Evolutionary conservation across 495 filamentous ascomycete species (phyloP), one percentile per base, ranked within the genome.

Genomic region (Poronia punctata): DNA sequence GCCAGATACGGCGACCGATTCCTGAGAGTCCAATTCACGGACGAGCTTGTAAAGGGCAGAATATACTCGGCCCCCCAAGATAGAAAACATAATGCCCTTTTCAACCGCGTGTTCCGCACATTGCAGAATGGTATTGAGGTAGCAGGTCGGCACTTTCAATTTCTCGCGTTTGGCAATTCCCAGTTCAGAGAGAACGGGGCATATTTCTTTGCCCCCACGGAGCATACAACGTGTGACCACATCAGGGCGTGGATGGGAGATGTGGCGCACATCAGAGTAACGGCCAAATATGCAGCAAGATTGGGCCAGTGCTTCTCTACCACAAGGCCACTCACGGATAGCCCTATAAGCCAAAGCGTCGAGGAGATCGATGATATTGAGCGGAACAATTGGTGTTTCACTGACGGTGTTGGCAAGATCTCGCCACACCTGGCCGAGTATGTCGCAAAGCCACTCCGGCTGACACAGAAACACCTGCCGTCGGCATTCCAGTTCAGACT

Each of bases 221-320:
- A 76, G 2, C 54, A 72, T 40, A 39, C 86, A 5, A 78, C 74
- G 1, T 84, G 84, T 23, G 71, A 76, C 14, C 66, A 78, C 36
- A 97, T 99, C 38, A 82, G 90, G n/a, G 51, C 64, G 4, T 88
- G 86, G 85, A 96, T 97, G 88, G 92, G 93, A 2, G 62, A 80
- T 9, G 93, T 98, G 54, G 69, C 61, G 16, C 69, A 86, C 35
- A 95, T 95, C 49, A 71, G 65, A 15, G 72, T 83, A 23, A 71
- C 93, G 20, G 88, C 90, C 3, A 93, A 94, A 50, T 81, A 88
- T 60, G 82, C 86, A 22, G 84, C 93, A 22, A 73, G 93, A 27
- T 62, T 97, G 10, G 92, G 93, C 0, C 93, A 97, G 62, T 93
- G 88, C 57, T 96, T 97, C 56, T 96, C 92, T 0, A 96, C 92